Evolutionary conservation across 139 green algal species (phyloP), one percentile per base, ranked within the genome.

Genomic region (Trebouxia sp.): DNA sequence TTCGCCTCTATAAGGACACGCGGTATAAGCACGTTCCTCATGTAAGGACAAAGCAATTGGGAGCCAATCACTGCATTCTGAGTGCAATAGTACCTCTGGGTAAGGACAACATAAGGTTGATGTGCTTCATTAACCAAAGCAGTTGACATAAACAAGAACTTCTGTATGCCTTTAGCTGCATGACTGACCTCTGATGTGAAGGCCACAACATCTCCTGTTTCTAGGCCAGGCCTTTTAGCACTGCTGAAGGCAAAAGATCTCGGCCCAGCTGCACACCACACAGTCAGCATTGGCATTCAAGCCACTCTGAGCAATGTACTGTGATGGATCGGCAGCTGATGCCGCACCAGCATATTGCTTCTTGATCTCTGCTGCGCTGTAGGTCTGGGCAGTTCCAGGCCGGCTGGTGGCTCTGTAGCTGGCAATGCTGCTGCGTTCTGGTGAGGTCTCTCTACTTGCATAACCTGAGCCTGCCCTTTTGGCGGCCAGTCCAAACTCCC

Each of bases 201-300:
- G 41, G 75, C 35, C 0, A 80, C 75, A 26, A 80, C 75, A 80
- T 80, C 75, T 28, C 75, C 75, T 43, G 75, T 80, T 6, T 80
- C 75, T 42, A 80, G 75, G n/a, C 75, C 75, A 42, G 75, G 51
- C 37, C 51, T 41, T 43, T 50, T 69, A 32, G 53, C 65, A 38
- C 37, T 51, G 51, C 48, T 38, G 9, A 43, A 28, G 6, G 75
- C 41, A 50, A 80, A 80, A 15, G 75, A 72, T 22, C 75, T 47
- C 7, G 75, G 75, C 20, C 75, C 75, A 80, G 75, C 75, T 80
- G 75, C 75, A 70, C 22, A 42, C 17, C 3, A 35, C 0, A 8
- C 35, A 39, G 24, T 15, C 14, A n/a, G 1, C 10, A 48, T 45
- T 8, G 0, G 14, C 12, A 26, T 50, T 39, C 70, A 78, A 4